Evolutionary conservation across 441 rosid genomes (phyloP).

Genomic region (Populus trichocarpa): DNA sequence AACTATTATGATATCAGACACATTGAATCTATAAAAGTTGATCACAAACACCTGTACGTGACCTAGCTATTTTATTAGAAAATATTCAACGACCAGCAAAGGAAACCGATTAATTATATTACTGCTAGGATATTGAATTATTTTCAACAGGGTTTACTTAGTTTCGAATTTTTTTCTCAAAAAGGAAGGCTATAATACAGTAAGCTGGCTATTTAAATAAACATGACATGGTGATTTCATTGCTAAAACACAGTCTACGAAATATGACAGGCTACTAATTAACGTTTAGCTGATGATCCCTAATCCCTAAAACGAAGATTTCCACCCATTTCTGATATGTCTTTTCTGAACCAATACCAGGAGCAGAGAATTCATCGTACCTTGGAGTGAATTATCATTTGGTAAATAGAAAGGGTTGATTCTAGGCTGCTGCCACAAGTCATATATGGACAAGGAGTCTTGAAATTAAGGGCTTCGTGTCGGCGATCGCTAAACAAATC

Average conservation of each 20-base stretch:
- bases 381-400: constrained; percentile 1
- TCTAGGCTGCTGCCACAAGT: constrained; percentile 19
- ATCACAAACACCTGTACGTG: no score
- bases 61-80: no score
- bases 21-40: no score
- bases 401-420: neutral
- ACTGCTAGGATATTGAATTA: no score
- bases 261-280: neutral
- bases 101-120: no score
- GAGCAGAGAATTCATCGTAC: constrained; percentile 12
- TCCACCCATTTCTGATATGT: no score
- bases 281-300: neutral
- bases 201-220: neutral
- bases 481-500: constrained; percentile 17
- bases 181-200: no score
- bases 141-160: no score
- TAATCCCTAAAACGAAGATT: neutral
- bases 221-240: neutral
- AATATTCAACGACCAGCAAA: no score
- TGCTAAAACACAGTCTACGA: no score
- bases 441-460: constrained; percentile 28
- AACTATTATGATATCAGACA: no score
- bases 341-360: neutral
- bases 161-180: no score
- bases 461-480: constrained; percentile 35